Base-by-base conservation (phyloP, 2,329 filamentous ascomycete species). In the Huntiella abstrusa region DNA sequence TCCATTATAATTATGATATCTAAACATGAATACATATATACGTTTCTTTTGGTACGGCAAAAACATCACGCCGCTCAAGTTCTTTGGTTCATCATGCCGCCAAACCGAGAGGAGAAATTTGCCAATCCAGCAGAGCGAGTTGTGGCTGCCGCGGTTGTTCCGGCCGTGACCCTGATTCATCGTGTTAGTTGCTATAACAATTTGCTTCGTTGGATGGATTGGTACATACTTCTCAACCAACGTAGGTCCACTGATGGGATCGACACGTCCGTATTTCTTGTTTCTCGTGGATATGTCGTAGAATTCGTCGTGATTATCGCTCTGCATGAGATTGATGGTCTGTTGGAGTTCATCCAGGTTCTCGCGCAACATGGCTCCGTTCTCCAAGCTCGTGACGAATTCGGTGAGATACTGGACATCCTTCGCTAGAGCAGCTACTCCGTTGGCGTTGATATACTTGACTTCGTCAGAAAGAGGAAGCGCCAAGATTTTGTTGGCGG, bases 311-410 rank as follows among this genome's bases (percentile, higher is more conserved):
- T 84, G 76, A 55, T 93, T 93, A 36, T 93, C 85, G 1, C 73
- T 75, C 57, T 83, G 77, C 72, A 98, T 82, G 19, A 98, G 69
- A 50, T 82, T 77, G 41, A 94, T 80, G 1, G 91, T 96, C 65
- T 98, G 91, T 54, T 88, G 80, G 33, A 98, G 68, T 63, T 96
- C 91, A 55, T 95, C 87, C 35, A 98, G 66, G 53, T 92, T 91
- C 57, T 91, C 82, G 51, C 81, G 73, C 15, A 98, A 67, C 62
- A 93, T 87, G n/a, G 80, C 78, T 4, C 74, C 72, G 52, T 92
- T 88, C 53, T 86, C 82, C 15, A 98, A 75, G 39, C 77, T 79
- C 53, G 84, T 76, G 41, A 98, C 88, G 59, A 98, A 98, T 48
- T 80, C 70, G 12, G 81, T 77, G 4, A 98, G 71, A 58, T 91